These are phyloP conservation scores for Geoglossum glabrum DNA, from an alignment of 495 filamentous ascomycete genomes.

Conservation along the genomic window DNA sequence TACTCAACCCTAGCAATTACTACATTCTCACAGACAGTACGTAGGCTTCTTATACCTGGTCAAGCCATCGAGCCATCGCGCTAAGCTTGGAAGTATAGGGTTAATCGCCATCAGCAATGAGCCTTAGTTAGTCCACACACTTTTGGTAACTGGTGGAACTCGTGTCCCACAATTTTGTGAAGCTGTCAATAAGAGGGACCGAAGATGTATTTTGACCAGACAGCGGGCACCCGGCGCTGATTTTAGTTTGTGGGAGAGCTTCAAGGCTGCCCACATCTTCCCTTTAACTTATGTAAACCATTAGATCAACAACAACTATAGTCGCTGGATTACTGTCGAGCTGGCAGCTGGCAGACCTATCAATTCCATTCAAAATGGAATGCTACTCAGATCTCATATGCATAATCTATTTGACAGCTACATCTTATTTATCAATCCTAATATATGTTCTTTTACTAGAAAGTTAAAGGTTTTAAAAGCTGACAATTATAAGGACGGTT, in stretches of 20 bases:
- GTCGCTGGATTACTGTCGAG: slow-evolving; percentile 16
- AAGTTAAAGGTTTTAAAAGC: neutral
- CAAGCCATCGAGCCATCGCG: neutral
- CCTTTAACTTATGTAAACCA: slow-evolving; percentile 16
- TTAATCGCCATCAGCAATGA: slow-evolving; percentile 12
- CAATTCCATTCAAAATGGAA: slow-evolving; percentile 13
- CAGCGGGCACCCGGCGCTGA: slow-evolving; percentile 7
- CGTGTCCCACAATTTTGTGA: slow-evolving; percentile 14
- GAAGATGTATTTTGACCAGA: slow-evolving; percentile 18
- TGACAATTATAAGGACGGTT: slow-evolving; percentile 13
- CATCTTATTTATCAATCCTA: slow-evolving; percentile 9
- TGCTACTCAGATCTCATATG: slow-evolving; percentile 8
- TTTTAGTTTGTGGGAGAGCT: slow-evolving; percentile 10
- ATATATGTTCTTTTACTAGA: neutral
- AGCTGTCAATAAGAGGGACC: slow-evolving; percentile 16
- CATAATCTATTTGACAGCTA: slow-evolving; percentile 13
- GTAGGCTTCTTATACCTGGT: slow-evolving; percentile 7
- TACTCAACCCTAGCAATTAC: slow-evolving; percentile 17
- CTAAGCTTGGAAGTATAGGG: slow-evolving; percentile 5
- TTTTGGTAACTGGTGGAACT: slow-evolving; percentile 11
- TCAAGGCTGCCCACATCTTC: slow-evolving; percentile 20
- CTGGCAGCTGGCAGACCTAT: slow-evolving; percentile 8
- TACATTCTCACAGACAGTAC: too few relatives aligned
- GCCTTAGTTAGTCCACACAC: slow-evolving; percentile 11
- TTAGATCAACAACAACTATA: slow-evolving; percentile 14